Base-by-base conservation (phyloP, 768 basidiomycete genomes). In the Suillus subluteus region DNA sequence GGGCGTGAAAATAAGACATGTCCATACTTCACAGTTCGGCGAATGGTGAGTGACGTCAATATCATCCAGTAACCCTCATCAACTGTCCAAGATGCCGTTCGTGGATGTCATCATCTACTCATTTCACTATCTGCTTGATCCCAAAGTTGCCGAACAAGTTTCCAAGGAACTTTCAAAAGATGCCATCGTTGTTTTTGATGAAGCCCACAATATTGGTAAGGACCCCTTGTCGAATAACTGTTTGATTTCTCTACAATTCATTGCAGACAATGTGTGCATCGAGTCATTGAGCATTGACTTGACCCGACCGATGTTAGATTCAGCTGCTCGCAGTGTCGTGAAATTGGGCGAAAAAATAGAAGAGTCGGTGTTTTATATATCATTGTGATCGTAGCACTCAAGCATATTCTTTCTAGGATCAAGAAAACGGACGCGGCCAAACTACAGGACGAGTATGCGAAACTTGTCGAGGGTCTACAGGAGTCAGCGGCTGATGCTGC, bases 101-200 rank as follows among this genome's bases (percentile, higher is more conserved):
- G 94, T 93, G 44, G 94, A 98, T 75, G 85, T 99, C 71, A 89
- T 99, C 78, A 99, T 99, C 78, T 99, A 98, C 76, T 99, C 98
- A 23, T 99, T 99, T 79, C 98, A 99, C 78, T 99, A 99, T 76
- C 84, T 99, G 38, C 87, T 99, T 38, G 98, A 99, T 80, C 98
- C 98, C 2, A 99, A 99, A 79, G 96, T 99, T 50, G 98, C 98
- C 0, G 98, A 99, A 72, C 96, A 99, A 80, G 98, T 99, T 16
- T 99, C 98, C 2, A 96, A 95, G 74, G 98, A 99, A 77, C 84
- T 99, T 80, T 94, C 92, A 9, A 99, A 98, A 73, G 98, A 99
- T 76, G 91, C 95, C 38, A 99, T 99, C 63, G 96, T 99, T 46
- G 98, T 99, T 2, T 99, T 99, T 73, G 98, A 99, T 73, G 98